Evolutionary conservation across 768 basidiomycete genomes (phyloP), one percentile per base, ranked within the genome.

Genomic region (Boletus speciosus): DNA sequence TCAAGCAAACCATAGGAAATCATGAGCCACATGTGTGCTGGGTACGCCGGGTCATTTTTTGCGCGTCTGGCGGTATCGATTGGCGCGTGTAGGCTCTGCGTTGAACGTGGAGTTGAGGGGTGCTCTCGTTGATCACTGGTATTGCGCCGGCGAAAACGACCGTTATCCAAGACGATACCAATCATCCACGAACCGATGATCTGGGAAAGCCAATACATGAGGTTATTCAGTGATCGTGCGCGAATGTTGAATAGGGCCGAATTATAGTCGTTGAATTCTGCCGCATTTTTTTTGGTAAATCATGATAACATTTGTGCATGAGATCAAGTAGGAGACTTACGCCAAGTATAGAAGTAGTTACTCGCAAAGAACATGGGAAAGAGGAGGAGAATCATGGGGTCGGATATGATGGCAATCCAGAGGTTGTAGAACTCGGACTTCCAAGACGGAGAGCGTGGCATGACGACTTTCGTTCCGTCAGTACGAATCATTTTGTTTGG

Each of bases 311-410:
- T 47, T 9, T 10, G 54, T 56, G 23, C 25, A 46, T 32, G 40
- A 27, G 43, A 53, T 14, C 10, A 27, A 25, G 11, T 1, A 71
- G 11, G 1, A 6, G 19, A 61, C 62, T 48, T 56, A 87, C 86
- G 87, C 85, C 86, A 90, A 6, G 88, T 84, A 63, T 88, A 89
- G 71, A 89, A 90, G 83, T 85, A 89, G 67, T 90, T 90, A 41
- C 83, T 85, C 8, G 85, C 81, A 53, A 89, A 81, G 71, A 90
- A 90, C 83, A 90, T 87, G 23, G 90, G 90, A 74, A 91, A 87
- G 29, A 90, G 80, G 5, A 88, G 73, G 16, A 90, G 56, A 58
- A 93, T 82, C 70, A 80, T 74, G 0, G 86, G 86, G 61, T 92
- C 89, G 10, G 80, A 84, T 47, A 72, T 76, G 41, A 92, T 70